phyloP scores from a whole-genome alignment of 163 green algal genomes.

The Scenedesmus sp. region DNA sequence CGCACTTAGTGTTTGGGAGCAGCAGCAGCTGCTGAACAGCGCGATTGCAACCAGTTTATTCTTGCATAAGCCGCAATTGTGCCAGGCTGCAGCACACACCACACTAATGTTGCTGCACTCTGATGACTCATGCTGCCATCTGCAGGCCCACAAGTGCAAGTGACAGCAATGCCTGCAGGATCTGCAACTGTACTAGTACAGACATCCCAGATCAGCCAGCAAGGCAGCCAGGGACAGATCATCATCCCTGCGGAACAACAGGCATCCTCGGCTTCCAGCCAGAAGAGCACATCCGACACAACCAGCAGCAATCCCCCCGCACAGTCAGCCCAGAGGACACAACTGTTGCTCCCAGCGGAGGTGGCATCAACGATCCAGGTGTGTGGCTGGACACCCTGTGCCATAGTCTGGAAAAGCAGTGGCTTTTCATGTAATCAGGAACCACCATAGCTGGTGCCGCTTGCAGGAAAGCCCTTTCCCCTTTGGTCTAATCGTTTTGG shows the following conservation, averaged over 20 bases:
- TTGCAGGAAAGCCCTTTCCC: not conserved
- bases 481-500: too few species aligned
- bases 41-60: too few species aligned
- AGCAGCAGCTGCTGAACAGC: not conserved
- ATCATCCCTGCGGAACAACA: not conserved
- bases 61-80: too few species aligned
- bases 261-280: not conserved
- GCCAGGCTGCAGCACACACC: too few species aligned
- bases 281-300: not conserved
- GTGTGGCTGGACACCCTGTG: not conserved
- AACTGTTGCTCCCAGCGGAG: not conserved
- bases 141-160: constrained; percentile 10
- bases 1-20: not conserved
- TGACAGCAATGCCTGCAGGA: not conserved
- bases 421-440: not conserved
- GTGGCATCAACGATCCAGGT: not conserved
- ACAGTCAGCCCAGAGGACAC: not conserved
- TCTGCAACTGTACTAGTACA: not conserved
- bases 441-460: not conserved
- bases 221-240: not conserved
- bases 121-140: not conserved
- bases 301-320: not conserved
- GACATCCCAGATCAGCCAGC: not conserved
- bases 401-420: not conserved
- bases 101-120: not conserved